Evolutionary conservation across 2,329 filamentous ascomycete genomes (phyloP), one percentile per base, ranked within the genome.

Genomic region (Aspergillus tamarii): DNA sequence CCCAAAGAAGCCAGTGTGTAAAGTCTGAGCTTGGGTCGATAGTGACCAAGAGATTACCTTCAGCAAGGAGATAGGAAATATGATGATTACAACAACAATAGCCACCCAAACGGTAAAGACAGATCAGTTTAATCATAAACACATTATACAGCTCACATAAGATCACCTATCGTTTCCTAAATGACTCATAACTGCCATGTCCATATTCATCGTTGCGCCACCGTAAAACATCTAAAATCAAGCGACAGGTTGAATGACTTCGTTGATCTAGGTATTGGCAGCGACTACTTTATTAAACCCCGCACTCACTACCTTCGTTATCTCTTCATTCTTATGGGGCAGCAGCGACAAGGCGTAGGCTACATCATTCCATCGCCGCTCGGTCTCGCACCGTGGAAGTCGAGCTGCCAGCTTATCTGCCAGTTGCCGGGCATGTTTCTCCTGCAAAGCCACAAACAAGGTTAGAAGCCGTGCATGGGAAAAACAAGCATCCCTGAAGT

Each of bases 301-400:
- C 57, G 78, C 77, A 41, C 70, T 74, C 26, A 83, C 67, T 19
- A 74, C 77, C 70, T 80, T 81, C 6, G 75, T 68, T 59, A 83
- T 82, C 7, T 83, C 81, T 67, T 83, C 81, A 60, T 81, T 81
- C 70, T 83, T 83, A 70, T 99, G 95, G 73, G 93, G 94, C 62
- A 99, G 81, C 64, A 97, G 80, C 3, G 93, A 93, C 64, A 99
- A 81, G 3, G 94, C 94, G 82, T 93, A 99, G 0, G 94, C 92
- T 50, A 98, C 94, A 80, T 99, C 95, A 75, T 94, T 96, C 95
- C 95, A 99, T 76, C 98, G 94, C 67, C 94, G 85, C 81, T 99
- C 94, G 55, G 87, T 96, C 75, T 97, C 94, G 73, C 94, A 97
- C 54, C 94, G 87, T 1, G 87, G 84, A 52, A 99, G 84, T 68